phyloP scores from a whole-genome alignment of 2,329 filamentous ascomycete species.

The Pyrenochaeta sp. region DNA sequence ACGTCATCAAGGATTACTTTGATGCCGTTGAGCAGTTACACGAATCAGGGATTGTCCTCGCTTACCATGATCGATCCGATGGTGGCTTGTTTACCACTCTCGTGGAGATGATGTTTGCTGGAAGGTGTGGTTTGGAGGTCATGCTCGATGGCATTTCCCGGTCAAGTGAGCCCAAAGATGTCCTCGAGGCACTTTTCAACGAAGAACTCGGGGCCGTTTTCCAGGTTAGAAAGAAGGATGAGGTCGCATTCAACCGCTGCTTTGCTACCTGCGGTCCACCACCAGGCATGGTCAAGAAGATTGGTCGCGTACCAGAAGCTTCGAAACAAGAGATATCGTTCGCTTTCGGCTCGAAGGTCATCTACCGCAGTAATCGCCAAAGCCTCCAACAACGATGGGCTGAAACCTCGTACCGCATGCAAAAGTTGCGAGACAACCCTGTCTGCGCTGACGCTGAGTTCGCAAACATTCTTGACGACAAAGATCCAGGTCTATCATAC shows the following conservation, averaged over 20 bases:
- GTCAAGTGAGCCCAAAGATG: constrained; percentile 66
- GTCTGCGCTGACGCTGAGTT: constrained; percentile 85
- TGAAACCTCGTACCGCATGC: constrained; percentile 88
- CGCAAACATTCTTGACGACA: constrained; percentile 73
- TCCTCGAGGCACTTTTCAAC: constrained; percentile 87
- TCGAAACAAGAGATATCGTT: constrained; percentile 79
- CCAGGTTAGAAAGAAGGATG: constrained; percentile 86
- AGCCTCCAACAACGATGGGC: constrained; percentile 89
- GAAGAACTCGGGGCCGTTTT: constrained; percentile 96
- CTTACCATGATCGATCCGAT: constrained; percentile 94
- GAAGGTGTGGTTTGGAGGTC: constrained; percentile 85
- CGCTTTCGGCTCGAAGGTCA: constrained; percentile 70
- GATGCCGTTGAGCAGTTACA: constrained; percentile 78
- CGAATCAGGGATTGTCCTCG: constrained; percentile 76
- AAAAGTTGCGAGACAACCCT: constrained; percentile 87
- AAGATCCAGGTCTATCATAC: constrained; percentile 84
- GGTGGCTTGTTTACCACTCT: constrained; percentile 90
- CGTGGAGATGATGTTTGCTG: constrained; percentile 98
- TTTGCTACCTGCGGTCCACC: constrained; percentile 91
- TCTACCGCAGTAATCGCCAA: constrained; percentile 74
- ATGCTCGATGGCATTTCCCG: constrained; percentile 76
- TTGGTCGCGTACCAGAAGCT: constrained; percentile 75
- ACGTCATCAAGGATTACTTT: constrained; percentile 87
- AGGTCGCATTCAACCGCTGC: constrained; percentile 84
- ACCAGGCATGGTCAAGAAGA: constrained; percentile 79